Evolutionary conservation across 2,329 filamentous ascomycete species (phyloP).

Genomic region (Xylaria sp.): DNA sequence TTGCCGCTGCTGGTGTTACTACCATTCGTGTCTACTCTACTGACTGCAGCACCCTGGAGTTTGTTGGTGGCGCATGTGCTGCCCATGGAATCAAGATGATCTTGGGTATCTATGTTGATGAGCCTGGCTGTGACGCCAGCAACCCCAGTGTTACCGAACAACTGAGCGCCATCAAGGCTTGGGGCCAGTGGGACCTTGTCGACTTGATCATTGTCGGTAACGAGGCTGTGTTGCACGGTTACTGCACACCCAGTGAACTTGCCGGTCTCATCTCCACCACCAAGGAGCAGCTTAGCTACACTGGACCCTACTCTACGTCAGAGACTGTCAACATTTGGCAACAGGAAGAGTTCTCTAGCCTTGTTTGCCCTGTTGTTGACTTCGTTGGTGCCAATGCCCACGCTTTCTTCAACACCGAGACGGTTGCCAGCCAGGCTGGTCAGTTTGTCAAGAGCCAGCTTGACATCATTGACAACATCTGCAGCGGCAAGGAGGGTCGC

Average conservation of each 20-base stretch:
- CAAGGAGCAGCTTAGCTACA: constrained; percentile 77
- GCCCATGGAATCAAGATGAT: constrained; percentile 80
- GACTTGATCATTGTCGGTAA: constrained; percentile 89
- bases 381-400: constrained; percentile 88
- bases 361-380: constrained; percentile 80
- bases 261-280: constrained; percentile 75
- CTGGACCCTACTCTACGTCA: constrained; percentile 81
- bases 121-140: constrained; percentile 67
- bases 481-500: constrained; percentile 77
- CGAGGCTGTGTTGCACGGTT: constrained; percentile 84
- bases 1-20: constrained; percentile 74
- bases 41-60: constrained; percentile 84
- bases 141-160: constrained; percentile 75
- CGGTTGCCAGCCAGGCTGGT: constrained; percentile 74
- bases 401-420: constrained; percentile 87
- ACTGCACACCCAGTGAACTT: constrained; percentile 72
- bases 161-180: constrained; percentile 76
- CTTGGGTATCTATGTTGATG: constrained; percentile 86
- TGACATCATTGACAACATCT: constrained; percentile 74
- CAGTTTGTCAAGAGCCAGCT: constrained; percentile 81
- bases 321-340: constrained; percentile 86
- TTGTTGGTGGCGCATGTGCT: constrained; percentile 76
- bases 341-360: constrained; percentile 64
- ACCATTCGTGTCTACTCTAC: constrained; percentile 88
- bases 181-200: constrained; percentile 80